Evolutionary conservation across 1,284 basidiomycete genomes (phyloP).

Genomic region (Tetrapyrgos nigripes): DNA sequence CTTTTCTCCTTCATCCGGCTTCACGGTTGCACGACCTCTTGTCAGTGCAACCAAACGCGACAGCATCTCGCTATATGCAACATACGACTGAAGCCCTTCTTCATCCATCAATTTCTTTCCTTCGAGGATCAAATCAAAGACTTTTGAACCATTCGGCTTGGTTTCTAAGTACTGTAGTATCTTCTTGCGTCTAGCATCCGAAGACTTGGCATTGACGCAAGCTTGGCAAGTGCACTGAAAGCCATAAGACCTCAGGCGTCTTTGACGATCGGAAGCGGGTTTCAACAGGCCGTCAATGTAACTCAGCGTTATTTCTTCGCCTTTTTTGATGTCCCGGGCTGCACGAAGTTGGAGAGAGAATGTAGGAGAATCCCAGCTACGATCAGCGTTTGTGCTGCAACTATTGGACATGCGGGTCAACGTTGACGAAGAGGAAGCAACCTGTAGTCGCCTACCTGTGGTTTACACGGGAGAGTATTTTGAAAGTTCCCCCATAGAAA

Average conservation of each 20-base stretch:
- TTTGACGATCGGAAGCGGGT: slow-evolving; percentile 1
- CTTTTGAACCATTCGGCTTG: too few relatives aligned
- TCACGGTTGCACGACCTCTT: too few relatives aligned
- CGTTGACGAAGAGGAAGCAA: not conserved
- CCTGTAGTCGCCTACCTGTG: slow-evolving; percentile 14
- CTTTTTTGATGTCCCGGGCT: slow-evolving; percentile 31
- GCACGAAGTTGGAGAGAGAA: slow-evolving; percentile 38
- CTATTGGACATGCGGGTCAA: slow-evolving; percentile 18
- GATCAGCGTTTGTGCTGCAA: slow-evolving; percentile 33
- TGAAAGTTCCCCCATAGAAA: slow-evolving; percentile 9
- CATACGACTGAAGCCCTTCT: too few relatives aligned
- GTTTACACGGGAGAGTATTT: slow-evolving; percentile 16
- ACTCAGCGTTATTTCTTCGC: slow-evolving; percentile 38
- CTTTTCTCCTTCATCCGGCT: too few relatives aligned
- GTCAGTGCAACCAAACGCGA: too few relatives aligned
- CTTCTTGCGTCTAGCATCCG: too few relatives aligned
- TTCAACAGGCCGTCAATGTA: slow-evolving; percentile 7
- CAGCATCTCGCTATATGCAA: too few relatives aligned
- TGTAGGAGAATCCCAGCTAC: slow-evolving; percentile 31
- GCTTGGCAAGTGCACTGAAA: not conserved
- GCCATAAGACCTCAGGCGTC: not conserved
- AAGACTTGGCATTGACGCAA: too few relatives aligned
- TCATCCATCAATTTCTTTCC: too few relatives aligned
- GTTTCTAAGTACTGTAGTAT: too few relatives aligned
- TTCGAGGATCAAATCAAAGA: too few relatives aligned